phyloP scores from a whole-genome alignment of 2,329 filamentous ascomycete genomes.

The Alternaria sp. region DNA sequence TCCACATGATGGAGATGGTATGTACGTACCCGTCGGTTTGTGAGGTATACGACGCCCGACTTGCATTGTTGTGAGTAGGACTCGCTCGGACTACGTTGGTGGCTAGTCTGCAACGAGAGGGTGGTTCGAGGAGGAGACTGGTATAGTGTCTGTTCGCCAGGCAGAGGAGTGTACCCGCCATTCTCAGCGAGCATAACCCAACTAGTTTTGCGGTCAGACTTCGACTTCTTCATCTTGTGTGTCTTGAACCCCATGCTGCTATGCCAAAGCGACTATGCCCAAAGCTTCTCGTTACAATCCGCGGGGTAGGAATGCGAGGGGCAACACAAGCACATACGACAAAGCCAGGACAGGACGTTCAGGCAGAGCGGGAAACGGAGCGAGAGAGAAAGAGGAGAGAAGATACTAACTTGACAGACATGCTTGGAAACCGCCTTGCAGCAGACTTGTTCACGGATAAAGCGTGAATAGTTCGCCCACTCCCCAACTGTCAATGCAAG shows the following conservation, averaged over 20 bases:
- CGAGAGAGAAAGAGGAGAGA: conserved; percentile 8
- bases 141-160: conserved; percentile 81
- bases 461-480: conserved; percentile 27
- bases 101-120: conserved; percentile 74
- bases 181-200: conserved; percentile 91
- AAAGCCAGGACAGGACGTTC: neutral
- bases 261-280: neutral
- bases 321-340: neutral
- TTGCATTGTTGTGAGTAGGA: conserved; percentile 75
- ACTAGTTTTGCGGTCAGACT: conserved; percentile 55
- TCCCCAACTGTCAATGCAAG: conserved; percentile 25
- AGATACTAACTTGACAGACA: conserved; percentile 51
- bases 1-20: neutral
- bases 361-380: neutral
- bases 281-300: conserved; percentile 9
- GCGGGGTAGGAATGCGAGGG: conserved; percentile 14
- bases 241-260: conserved; percentile 9
- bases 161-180: conserved; percentile 79
- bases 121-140: conserved; percentile 80
- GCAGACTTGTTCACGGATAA: conserved; percentile 28
- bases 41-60: conserved; percentile 78
- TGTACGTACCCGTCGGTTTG: conserved; percentile 75
- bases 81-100: conserved; percentile 67
- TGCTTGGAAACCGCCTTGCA: conserved; percentile 25
- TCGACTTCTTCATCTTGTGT: conserved; percentile 33